phyloP scores from a whole-genome alignment of 108 stramenopile genomes.

The Nannochloropsis granulata region DNA sequence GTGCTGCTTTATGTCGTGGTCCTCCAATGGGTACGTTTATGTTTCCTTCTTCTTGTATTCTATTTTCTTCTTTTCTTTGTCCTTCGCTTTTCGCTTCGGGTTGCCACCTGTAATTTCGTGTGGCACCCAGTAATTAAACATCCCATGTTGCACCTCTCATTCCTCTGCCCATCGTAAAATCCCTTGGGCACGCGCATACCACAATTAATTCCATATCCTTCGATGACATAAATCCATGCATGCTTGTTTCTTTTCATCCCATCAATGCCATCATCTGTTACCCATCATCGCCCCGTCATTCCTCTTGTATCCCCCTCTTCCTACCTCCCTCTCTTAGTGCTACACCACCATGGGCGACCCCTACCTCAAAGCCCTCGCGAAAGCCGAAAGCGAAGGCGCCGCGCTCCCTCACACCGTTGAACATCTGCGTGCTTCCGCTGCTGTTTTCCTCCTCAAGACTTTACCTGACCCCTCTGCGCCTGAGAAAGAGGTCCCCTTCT shows the following conservation, averaged over 20 bases:
- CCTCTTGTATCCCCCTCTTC: not conserved
- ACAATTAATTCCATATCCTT: too few relatives aligned
- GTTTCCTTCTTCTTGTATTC: too few relatives aligned
- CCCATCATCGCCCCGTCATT: too few relatives aligned
- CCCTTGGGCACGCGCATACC: not conserved
- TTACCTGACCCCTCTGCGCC: not conserved
- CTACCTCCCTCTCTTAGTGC: not conserved
- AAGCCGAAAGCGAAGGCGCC: not conserved
- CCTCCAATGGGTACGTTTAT: constrained; percentile 10
- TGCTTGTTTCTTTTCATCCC: too few relatives aligned
- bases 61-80: not conserved
- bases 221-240: too few relatives aligned
- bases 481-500: not conserved
- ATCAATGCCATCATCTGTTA: too few relatives aligned
- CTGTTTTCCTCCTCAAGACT: not conserved
- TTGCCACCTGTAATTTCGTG: not conserved
- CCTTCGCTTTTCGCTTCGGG: not conserved
- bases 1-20: constrained; percentile 21
- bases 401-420: not conserved
- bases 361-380: not conserved
- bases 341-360: not conserved
- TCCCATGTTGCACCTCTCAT: not conserved
- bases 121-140: not conserved
- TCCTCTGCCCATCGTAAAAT: not conserved
- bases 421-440: not conserved